A percentile compares a stretch with the other conserved stretches of the same genome.
phyloP scores from a whole-genome alignment of 208 protist species.

The Acanthamoeba lenticulata region DNA sequence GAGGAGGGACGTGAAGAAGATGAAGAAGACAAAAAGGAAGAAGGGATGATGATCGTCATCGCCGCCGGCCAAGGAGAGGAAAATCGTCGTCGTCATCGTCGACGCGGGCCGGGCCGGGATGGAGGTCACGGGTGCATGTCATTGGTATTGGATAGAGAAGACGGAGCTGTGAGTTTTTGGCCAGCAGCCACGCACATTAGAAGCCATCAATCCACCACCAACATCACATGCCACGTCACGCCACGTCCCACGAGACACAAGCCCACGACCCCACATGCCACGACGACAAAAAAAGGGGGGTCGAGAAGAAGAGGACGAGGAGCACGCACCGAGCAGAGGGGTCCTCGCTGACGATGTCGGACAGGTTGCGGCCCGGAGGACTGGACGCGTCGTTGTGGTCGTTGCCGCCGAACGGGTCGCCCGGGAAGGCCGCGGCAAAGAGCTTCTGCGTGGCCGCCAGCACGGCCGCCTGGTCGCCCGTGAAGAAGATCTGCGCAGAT shows the following conservation, averaged over 20 bases:
- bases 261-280: no score
- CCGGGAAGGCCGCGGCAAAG: background rate
- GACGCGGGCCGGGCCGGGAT: no score
- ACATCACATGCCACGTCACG: no score
- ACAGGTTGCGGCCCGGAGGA: background rate
- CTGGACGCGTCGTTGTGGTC: background rate
- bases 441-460: background rate
- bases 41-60: background rate
- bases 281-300: background rate
- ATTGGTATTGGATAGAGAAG: conserved; percentile 24
- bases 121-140: background rate
- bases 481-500: background rate
- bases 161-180: conserved; percentile 13
- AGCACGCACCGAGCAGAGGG: background rate
- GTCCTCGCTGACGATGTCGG: background rate
- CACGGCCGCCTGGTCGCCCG: background rate
- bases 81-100: no score
- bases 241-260: no score
- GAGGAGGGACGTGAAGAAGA: background rate
- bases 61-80: no score
- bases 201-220: no score
- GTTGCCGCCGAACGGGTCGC: background rate
- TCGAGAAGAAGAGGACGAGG: background rate
- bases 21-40: background rate
- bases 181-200: no score